Conservation (phyloP, 1,139 yeast species). For the Lodderomyces pseudojiufengensis region DNA sequence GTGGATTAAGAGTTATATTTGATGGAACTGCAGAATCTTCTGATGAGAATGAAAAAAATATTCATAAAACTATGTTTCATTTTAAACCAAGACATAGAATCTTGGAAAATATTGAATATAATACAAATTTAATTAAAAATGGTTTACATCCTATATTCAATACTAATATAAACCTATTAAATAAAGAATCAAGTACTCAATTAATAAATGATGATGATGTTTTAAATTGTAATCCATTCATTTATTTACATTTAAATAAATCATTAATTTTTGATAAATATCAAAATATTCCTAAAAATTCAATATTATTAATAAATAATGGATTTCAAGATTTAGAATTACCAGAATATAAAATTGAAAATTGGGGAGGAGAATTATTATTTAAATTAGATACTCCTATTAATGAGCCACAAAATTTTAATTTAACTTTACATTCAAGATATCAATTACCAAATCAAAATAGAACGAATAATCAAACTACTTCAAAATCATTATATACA, state of each 20-base stretch:
- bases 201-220: constrained; percentile 25
- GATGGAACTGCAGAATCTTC: constrained; percentile 15
- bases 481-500: constrained; percentile 6
- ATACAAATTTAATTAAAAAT: too few relatives aligned
- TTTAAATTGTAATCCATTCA: constrained; percentile 29
- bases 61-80: constrained; percentile 41
- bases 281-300: constrained; percentile 27
- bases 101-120: constrained; percentile 4
- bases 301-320: constrained; percentile 24
- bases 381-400: constrained; percentile 20
- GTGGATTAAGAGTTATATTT: constrained; percentile 33
- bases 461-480: not conserved
- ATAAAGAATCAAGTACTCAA: too few relatives aligned
- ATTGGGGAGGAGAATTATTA: constrained; percentile 44
- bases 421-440: constrained; percentile 32
- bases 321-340: constrained; percentile 40
- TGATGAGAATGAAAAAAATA: constrained; percentile 13
- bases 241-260: constrained; percentile 30
- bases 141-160: constrained; percentile 40
- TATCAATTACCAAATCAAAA: constrained; percentile 30
- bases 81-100: constrained; percentile 40
- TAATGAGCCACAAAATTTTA: constrained; percentile 14
- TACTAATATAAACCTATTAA: constrained; percentile 3
- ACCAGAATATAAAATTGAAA: constrained; percentile 36
- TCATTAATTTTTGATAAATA: constrained; percentile 41